Base-by-base conservation (phyloP, 2,329 filamentous ascomycete genomes). In the Knufia fluminis region DNA sequence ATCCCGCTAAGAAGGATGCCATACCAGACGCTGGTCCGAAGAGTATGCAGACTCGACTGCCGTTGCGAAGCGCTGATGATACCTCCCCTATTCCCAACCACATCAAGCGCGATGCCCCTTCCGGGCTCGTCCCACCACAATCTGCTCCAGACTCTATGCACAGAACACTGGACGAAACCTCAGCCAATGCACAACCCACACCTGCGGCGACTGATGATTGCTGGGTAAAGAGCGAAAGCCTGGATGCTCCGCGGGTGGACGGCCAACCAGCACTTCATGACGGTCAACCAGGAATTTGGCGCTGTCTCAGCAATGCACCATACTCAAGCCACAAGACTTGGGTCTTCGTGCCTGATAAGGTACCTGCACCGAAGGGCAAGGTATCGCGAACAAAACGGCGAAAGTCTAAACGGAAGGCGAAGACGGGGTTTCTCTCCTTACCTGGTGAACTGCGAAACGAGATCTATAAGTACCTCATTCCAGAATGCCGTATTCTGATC, bases 401-500 rank as follows among this genome's bases (percentile, higher is more conserved):
- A 4, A 14, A 19, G 2, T 22, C 33, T 19, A 36, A n/a, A 4
- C 12, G 19, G 14, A 48, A 40, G 24, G 3, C 3, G 19, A 26
- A 48, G 24, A 36, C 31, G n/a, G 22, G 70, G 6, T 85, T 89
- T 62, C 72, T 88, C 51, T 70, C 76, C 24, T 69, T 90, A 1
- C 85, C 85, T 0, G 74, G 78, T 0, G 85, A 90, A 61, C 65
- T 90, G 24, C 80, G 85, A 6, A 69, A 83, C 52, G 78, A 79
- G 58, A 76, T 90, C 10, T 89, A 88, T 62, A 74, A 71, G 33
- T 71, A 80, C 56, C 74, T 81, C 54, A 83, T 87, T 54, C 65
- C 71, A 3, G 33, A 53, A 24, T 51, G 49, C 44, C 52, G 49
- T 16, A 51, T 57, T 12, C 42, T 53, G 14, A 40, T 59, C 40